Percentiles rank a stretch among this genome's conserved stretches.
phyloP scores from a whole-genome alignment of 2,329 filamentous ascomycete genomes.

The Biscogniauxia mediterranea region DNA sequence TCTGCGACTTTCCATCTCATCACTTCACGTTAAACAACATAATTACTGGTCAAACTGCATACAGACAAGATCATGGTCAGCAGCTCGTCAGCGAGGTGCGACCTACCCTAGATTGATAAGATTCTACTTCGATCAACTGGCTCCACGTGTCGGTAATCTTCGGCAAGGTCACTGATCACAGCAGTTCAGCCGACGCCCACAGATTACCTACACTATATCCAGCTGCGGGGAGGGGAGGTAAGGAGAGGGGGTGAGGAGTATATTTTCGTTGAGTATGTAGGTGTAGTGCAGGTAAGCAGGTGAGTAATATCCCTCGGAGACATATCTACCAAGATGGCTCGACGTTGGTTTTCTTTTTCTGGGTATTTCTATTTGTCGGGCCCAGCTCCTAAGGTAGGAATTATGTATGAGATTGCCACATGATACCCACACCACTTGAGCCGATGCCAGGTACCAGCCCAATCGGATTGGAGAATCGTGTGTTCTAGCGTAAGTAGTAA shows the following conservation, averaged over 20 bases:
- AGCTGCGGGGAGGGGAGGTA: too few relatives aligned
- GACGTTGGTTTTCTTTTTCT: conserved; percentile 4
- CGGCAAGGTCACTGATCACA: conserved; percentile 11
- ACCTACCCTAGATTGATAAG: conserved; percentile 1
- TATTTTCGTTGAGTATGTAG: too few relatives aligned
- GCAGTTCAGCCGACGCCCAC: conserved; percentile 8
- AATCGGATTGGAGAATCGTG: conserved; percentile 17
- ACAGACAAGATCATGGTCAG: conserved; percentile 19
- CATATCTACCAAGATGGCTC: background rate
- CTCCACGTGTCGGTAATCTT: conserved; percentile 20
- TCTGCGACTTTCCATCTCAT: conserved; percentile 36
- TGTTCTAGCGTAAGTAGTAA: background rate
- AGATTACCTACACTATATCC: background rate
- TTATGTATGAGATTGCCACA: conserved; percentile 17
- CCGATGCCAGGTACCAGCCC: conserved; percentile 28
- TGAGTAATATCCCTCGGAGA: background rate
- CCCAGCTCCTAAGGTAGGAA: background rate
- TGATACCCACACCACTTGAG: conserved; percentile 6
- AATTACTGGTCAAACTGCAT: conserved; percentile 26
- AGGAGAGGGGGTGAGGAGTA: too few relatives aligned
- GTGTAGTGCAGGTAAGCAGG: too few relatives aligned
- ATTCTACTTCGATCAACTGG: conserved; percentile 12
- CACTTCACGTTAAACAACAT: conserved; percentile 39
- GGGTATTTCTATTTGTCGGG: background rate
- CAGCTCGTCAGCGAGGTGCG: conserved; percentile 13